Conservation (phyloP, 129 eudicot species). For the Heracleum sosnowskyi region DNA sequence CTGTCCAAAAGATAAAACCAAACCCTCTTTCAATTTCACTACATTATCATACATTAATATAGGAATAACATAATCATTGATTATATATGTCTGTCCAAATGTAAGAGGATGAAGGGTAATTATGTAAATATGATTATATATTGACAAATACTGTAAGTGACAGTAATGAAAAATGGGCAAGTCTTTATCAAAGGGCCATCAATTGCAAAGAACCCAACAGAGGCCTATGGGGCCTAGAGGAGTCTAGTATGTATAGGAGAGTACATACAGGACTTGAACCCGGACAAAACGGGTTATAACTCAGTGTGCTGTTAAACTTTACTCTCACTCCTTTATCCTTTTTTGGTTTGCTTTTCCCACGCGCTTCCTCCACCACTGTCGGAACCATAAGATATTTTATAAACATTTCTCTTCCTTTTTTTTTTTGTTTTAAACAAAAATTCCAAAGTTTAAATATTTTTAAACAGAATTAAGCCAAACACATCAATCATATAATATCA, state of each 20-base stretch:
- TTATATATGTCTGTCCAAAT: background rate
- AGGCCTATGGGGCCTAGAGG: slow-evolving; percentile 19
- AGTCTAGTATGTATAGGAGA: background rate
- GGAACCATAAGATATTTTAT: background rate
- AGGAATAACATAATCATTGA: slow-evolving; percentile 4
- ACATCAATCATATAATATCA: too few relatives aligned
- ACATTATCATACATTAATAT: background rate
- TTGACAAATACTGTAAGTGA: slow-evolving; percentile 24
- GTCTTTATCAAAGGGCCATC: slow-evolving; percentile 19
- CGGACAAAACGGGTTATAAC: slow-evolving; percentile 76
- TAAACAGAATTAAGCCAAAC: too few relatives aligned
- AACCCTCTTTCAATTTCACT: slow-evolving; percentile 2
- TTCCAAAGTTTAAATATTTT: background rate
- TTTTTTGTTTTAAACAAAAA: background rate
- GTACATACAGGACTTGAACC: slow-evolving; percentile 28
- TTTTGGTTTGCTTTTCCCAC: slow-evolving; percentile 16
- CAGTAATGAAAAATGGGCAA: slow-evolving; percentile 21
- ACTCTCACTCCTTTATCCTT: slow-evolving; percentile 19
- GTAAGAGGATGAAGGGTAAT: background rate
- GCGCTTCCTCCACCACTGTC: slow-evolving; percentile 10
- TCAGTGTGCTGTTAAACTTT: slow-evolving; percentile 29
- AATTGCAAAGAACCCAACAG: slow-evolving; percentile 33
- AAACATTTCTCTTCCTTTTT: too few relatives aligned
- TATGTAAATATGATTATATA: background rate
- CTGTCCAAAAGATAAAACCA: slow-evolving; percentile 8